Percentiles rank a stretch among this genome's conserved stretches.
Evolutionary conservation across 2,329 filamentous ascomycete species (phyloP).

Genomic region (Didymella pinodella): DNA sequence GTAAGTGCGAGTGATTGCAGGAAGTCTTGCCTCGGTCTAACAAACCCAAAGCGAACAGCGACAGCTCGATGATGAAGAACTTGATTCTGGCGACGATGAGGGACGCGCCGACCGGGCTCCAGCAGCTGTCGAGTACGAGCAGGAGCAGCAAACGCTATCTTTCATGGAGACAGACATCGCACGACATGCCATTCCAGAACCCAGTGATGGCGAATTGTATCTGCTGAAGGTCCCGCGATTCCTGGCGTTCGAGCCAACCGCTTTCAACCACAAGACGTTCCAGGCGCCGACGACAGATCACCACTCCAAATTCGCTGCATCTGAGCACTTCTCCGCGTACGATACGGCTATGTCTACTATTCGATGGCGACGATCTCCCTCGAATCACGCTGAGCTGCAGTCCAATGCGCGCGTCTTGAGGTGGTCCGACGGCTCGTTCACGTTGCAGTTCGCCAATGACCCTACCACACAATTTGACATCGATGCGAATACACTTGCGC

Average conservation of each 20-base stretch:
- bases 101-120: constrained; percentile 68
- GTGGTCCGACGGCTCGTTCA: constrained; percentile 82
- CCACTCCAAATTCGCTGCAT: constrained; percentile 57
- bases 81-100: constrained; percentile 69
- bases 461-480: constrained; percentile 76
- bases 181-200: constrained; percentile 74
- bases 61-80: constrained; percentile 68
- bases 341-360: constrained; percentile 72
- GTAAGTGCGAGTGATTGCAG: constrained; percentile 34
- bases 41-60: constrained; percentile 48
- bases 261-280: constrained; percentile 72
- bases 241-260: constrained; percentile 71
- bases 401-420: constrained; percentile 78
- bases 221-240: constrained; percentile 76
- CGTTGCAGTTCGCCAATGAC: constrained; percentile 74
- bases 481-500: constrained; percentile 73
- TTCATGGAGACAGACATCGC: constrained; percentile 71
- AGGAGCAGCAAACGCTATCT: constrained; percentile 63
- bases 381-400: constrained; percentile 70
- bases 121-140: constrained; percentile 56
- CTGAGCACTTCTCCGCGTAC: constrained; percentile 65
- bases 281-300: constrained; percentile 68
- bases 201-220: constrained; percentile 76
- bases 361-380: constrained; percentile 72
- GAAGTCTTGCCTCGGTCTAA: constrained; percentile 26